A percentile compares a stretch with the other conserved stretches of the same genome.
Evolutionary conservation across 108 stramenopile genomes (phyloP).

Genomic region (Licmophora abbreviata): DNA sequence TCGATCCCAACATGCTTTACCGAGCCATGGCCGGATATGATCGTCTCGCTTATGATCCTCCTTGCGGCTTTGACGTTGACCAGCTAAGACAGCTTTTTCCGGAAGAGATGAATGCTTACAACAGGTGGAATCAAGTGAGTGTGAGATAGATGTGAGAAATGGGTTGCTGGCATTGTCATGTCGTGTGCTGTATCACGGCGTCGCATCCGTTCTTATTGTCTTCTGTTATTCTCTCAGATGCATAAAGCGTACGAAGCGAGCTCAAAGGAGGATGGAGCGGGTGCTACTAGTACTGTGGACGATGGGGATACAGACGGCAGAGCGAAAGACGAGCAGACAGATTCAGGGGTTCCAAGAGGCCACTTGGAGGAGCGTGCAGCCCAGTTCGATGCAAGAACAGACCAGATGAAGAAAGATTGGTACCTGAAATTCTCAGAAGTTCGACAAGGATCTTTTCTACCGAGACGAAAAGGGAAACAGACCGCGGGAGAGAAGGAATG

Average conservation of each 20-base stretch:
- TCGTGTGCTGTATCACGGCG: too few species aligned
- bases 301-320: not conserved
- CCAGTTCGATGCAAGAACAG: slow-evolving; percentile 74
- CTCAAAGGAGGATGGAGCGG: slow-evolving; percentile 3
- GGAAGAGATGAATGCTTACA: slow-evolving; percentile 73
- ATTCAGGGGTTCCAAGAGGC: slow-evolving; percentile 21
- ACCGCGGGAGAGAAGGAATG: slow-evolving; percentile 34
- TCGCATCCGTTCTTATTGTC: too few species aligned
- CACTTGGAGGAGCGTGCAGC: slow-evolving; percentile 48
- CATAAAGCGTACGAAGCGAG: too few species aligned
- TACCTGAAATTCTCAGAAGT: slow-evolving; percentile 61
- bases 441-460: slow-evolving; percentile 63
- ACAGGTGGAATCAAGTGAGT: slow-evolving; percentile 72
- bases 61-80: slow-evolving; percentile 61
- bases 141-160: too few species aligned
- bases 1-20: slow-evolving; percentile 46
- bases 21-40: slow-evolving; percentile 38
- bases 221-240: too few species aligned
- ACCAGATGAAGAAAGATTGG: slow-evolving; percentile 50
- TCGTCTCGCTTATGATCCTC: slow-evolving; percentile 21
- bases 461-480: slow-evolving; percentile 1
- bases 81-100: slow-evolving; percentile 57
- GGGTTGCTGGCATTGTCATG: too few species aligned
- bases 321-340: slow-evolving; percentile 9
- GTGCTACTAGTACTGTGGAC: slow-evolving; percentile 1